These are phyloP conservation scores for Lyophyllum atratum DNA, from an alignment of 768 basidiomycete species.

Conservation along the genomic window DNA sequence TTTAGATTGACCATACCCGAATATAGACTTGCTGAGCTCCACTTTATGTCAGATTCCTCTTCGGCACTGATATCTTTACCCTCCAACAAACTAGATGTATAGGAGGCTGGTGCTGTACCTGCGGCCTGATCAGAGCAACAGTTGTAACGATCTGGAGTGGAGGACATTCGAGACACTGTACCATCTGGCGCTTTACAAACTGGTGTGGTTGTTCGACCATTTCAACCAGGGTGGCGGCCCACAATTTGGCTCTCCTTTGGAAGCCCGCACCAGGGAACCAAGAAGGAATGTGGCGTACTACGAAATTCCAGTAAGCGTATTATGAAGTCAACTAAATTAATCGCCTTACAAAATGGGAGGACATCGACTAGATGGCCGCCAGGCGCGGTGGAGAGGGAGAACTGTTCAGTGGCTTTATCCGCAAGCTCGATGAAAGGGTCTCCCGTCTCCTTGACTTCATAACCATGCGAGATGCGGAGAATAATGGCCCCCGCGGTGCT, in stretches of 20 bases:
- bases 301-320: background rate
- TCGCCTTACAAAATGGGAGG: conserved; percentile 44
- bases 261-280: conserved; percentile 70
- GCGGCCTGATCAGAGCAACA: background rate
- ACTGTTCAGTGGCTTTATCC: conserved; percentile 55
- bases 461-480: conserved; percentile 54
- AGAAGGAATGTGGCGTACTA: conserved; percentile 58
- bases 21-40: conserved; percentile 49
- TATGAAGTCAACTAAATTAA: background rate
- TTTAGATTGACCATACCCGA: conserved; percentile 28
- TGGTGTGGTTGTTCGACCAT: conserved; percentile 58
- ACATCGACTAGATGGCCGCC: conserved; percentile 55
- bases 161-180: conserved; percentile 24
- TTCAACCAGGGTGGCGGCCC: conserved; percentile 52
- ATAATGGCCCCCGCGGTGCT: conserved; percentile 56
- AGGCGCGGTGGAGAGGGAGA: conserved; percentile 53
- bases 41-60: conserved; percentile 40
- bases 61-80: conserved; percentile 30
- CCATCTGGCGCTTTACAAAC: conserved; percentile 65
- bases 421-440: conserved; percentile 56
- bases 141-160: too few species aligned
- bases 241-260: conserved; percentile 51
- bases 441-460: conserved; percentile 48
- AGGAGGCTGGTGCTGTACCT: conserved; percentile 30
- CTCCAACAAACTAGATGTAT: conserved; percentile 35